Evolutionary conservation across 192 early-diverging fungal genomes (phyloP).

Genomic region (Funneliformis mosseae): DNA sequence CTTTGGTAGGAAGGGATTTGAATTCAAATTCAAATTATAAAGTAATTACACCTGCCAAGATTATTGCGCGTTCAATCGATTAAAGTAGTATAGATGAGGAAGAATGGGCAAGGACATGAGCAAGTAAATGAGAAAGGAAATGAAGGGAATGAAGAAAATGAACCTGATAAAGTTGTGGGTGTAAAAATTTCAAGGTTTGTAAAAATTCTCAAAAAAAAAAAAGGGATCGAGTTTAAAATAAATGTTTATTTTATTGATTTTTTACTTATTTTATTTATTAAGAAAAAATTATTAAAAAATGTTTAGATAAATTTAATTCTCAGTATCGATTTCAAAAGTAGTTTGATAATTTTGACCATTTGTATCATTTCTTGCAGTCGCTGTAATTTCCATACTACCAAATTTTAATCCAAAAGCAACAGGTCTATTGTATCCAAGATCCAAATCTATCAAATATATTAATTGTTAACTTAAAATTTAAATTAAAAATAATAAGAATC

Average conservation of each 20-base stretch:
- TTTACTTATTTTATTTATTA: too few relatives aligned
- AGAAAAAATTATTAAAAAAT: too few relatives aligned
- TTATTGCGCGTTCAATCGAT: background rate
- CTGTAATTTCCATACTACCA: constrained; percentile 19
- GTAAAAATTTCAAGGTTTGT: too few relatives aligned
- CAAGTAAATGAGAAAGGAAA: too few relatives aligned
- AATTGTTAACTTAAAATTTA: background rate
- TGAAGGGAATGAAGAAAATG: background rate
- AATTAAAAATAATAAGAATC: background rate
- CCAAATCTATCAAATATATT: background rate
- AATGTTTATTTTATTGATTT: too few relatives aligned
- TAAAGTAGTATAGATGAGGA: background rate
- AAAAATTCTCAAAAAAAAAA: too few relatives aligned
- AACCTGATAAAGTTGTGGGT: too few relatives aligned
- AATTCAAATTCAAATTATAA: background rate
- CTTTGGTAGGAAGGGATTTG: background rate
- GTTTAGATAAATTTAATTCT: background rate
- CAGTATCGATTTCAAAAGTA: background rate
- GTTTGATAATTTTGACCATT: background rate
- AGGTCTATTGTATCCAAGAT: background rate
- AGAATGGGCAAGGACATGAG: background rate
- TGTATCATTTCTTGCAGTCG: background rate
- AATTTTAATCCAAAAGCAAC: constrained; percentile 5
- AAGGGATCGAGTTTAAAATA: too few relatives aligned
- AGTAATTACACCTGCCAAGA: background rate